Evolutionary conservation across 2,329 filamentous ascomycete species (phyloP), one percentile per base, ranked within the genome.

Genomic region (Zymoseptoria ardabiliae): DNA sequence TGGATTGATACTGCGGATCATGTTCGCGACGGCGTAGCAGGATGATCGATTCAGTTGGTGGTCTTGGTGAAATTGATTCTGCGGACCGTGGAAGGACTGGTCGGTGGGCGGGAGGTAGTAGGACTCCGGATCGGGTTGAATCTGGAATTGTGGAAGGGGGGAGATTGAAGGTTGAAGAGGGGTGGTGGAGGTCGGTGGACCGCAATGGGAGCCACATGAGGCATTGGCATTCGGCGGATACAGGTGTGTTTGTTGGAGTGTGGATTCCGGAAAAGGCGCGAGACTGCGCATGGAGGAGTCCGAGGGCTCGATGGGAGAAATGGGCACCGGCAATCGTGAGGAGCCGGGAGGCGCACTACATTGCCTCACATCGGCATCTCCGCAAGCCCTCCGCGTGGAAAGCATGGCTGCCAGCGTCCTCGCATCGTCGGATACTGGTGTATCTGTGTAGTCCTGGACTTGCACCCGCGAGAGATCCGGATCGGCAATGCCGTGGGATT

Each of bases 401-500:
- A 54, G 52, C 28, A 25, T 20, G 9, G 28, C n/a, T 21, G 20
- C 53, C 17, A 45, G 30, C 17, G 35, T 45, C 35, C 35, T 45
- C 35, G 35, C 35, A 45, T 45, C 35, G 17, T 45, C 35, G 2
- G 35, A 45, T 7, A 45, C 11, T 3, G 35, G 35, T 13, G 17
- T 45, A 2, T 45, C 35, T 7, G 13, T 13, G 17, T n/a, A n/a
- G 35, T 45, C 13, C 4, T 45, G 35, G 6, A 45, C 35, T 7
- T 45, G 17, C 6, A 45, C 35, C 35, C 17, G 35, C 2, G 50
- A 22, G 50, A 89, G 80, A 50, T 82, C 80, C 7, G 78, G 75
- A 60, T 86, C 82, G 50, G 75, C 72, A 21, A 88, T 74, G 2
- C 87, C 86, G 64, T 82, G 76, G 50, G 79, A 74, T 55, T 78